Conservation (phyloP, 2,329 filamentous ascomycete genomes). For the Epichloe amarillans region DNA sequence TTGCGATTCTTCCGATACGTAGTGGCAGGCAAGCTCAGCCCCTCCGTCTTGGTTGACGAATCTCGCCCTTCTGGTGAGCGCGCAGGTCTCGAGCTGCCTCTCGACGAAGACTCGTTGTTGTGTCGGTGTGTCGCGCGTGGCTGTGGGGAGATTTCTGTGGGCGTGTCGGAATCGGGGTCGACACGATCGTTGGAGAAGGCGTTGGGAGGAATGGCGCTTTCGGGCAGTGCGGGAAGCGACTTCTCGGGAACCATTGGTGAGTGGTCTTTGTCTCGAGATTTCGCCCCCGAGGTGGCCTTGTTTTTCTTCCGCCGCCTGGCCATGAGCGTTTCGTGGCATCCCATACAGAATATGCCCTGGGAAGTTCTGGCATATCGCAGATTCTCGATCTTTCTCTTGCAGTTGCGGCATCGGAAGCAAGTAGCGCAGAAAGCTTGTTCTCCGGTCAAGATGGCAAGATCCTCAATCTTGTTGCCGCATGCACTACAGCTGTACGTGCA, state of each 20-base stretch:
- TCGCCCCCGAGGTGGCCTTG: conserved; percentile 48
- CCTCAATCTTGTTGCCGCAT: conserved; percentile 95
- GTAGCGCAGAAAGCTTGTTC: conserved; percentile 97
- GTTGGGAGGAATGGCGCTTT: conserved; percentile 51
- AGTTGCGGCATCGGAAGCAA: conserved; percentile 95
- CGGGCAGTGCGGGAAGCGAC: conserved; percentile 79
- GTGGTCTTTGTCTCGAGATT: conserved; percentile 48
- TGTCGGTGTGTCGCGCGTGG: conserved; percentile 38
- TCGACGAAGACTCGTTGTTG: conserved; percentile 40
- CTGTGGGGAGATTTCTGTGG: conserved; percentile 55
- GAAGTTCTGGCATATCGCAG: conserved; percentile 93
- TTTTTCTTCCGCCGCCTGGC: conserved; percentile 78
- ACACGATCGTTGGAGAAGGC: conserved; percentile 48
- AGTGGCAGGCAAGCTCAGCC: conserved; percentile 57
- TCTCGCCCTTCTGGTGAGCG: conserved; percentile 42
- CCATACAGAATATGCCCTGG: conserved; percentile 99
- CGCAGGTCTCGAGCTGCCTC: conserved; percentile 37
- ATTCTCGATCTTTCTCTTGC: conserved; percentile 98
- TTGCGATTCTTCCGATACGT: conserved; percentile 69
- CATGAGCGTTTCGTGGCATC: conserved; percentile 94
- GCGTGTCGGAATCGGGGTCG: conserved; percentile 50
- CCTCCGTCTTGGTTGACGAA: conserved; percentile 32
- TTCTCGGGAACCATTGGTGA: conserved; percentile 71
- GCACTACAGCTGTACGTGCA: conserved; percentile 98
- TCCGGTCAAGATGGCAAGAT: conserved; percentile 90